Conservation (phyloP, 192 early-diverging fungal genomes). For the Diversispora epigaea region DNA sequence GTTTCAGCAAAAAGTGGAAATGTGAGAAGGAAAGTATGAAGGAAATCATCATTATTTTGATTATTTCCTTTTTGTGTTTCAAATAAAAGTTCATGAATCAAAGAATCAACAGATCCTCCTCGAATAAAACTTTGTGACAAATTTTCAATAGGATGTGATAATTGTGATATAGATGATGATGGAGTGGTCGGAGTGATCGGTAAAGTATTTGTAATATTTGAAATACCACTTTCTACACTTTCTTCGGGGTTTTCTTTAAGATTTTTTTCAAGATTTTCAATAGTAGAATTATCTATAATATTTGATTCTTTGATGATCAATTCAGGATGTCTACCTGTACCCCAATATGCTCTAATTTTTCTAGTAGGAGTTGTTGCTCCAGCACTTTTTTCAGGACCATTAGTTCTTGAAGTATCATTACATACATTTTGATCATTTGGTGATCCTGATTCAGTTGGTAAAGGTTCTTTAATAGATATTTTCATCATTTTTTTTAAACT, state of each 20-base stretch:
- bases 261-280: background rate
- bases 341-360: conserved; percentile 53
- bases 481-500: conserved; percentile 28
- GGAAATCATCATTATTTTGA: conserved; percentile 33
- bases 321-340: conserved; percentile 54
- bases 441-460: background rate
- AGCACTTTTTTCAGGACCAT: background rate
- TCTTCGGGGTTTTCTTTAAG: too few species aligned
- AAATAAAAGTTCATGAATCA: conserved; percentile 67
- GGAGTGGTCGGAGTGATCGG: background rate
- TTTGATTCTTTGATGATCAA: conserved; percentile 39
- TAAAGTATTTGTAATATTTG: background rate
- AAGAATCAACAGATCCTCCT: conserved; percentile 44
- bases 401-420: background rate
- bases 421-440: background rate
- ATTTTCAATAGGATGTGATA: background rate
- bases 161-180: background rate
- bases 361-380: background rate
- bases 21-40: conserved; percentile 43
- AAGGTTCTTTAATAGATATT: background rate
- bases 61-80: conserved; percentile 35
- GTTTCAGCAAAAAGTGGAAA: conserved; percentile 43
- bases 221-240: background rate
- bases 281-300: too few species aligned
- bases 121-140: conserved; percentile 30